Evolutionary conservation across 208 protist species (phyloP), one percentile per base, ranked within the genome.

Genomic region (Wallacemonas sp.): DNA sequence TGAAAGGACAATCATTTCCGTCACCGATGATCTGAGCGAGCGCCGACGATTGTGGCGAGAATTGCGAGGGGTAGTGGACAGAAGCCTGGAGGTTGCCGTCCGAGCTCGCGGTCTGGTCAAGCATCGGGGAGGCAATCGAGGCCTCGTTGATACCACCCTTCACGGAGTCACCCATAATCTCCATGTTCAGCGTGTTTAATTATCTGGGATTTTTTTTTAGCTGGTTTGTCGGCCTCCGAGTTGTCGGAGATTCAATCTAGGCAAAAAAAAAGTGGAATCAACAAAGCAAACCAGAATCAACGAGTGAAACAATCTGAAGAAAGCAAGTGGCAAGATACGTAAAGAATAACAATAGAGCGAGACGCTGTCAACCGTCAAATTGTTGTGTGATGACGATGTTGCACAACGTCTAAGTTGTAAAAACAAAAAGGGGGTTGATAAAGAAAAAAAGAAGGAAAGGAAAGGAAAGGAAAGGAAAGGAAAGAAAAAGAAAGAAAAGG

Each of bases 401-500:
- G 14, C 36, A 14, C 36, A 14, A 14, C 36, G 14, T 14, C 36
- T 14, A 14, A 7, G n/a, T n/a, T n/a, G 20, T 5, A 0, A 49
- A 49, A 23, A 49, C 12, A n/a, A 49, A 49, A 49, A 49, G 20
- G 16, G 7, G 20, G 44, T 10, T 10, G 20, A 23, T 16, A 49
- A 49, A 49, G n/a, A 18, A 49, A 18, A 49, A 2, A 54, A 65
- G 28, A 62, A 54, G 44, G 16, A 46, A 23, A 0, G 45, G 31
- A 48, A 10, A 32, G 28, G 65, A 64, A 57, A 22, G 46, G 39
- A 29, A 28, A 38, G 38, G 5, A 31, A 46, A 25, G n/a, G 14
- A 46, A 8, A 28, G 69, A 31, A 57, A 23, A 76, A 64, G n/a
- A 38, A 64, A 64, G 25, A 66, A 16, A 66, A 66, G 54, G 28